Conservation (phyloP, 2,329 filamentous ascomycete species). For the Xylaria arbuscula region DNA sequence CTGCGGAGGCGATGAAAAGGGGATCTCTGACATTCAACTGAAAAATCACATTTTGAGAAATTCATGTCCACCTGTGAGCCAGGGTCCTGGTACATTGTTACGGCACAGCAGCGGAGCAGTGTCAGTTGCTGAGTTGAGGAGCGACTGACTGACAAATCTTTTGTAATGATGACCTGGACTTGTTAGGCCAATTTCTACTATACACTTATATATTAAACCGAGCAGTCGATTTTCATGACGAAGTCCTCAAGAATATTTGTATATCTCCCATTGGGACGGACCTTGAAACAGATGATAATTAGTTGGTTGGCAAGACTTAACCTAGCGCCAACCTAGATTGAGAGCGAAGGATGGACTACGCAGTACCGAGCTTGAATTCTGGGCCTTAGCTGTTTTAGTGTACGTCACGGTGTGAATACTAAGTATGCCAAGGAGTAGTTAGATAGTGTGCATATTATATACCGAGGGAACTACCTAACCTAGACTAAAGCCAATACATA, state of each 20-base stretch:
- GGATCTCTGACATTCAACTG: slow-evolving; percentile 12
- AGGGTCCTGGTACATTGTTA: background rate
- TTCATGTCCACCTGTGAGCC: background rate
- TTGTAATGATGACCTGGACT: background rate
- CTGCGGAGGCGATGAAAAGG: background rate
- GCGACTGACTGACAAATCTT: slow-evolving; percentile 5
- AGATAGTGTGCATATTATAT: too few relatives aligned
- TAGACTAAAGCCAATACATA: slow-evolving; percentile 13
- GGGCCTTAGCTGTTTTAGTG: too few relatives aligned
- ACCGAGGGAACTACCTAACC: background rate
- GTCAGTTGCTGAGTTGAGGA: background rate
- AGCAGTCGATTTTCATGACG: too few relatives aligned
- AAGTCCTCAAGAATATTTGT: too few relatives aligned
- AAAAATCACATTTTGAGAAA: background rate
- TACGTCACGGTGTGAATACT: background rate
- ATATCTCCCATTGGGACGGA: too few relatives aligned
- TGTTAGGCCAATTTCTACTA: too few relatives aligned
- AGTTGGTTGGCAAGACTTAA: too few relatives aligned
- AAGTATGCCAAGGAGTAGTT: background rate
- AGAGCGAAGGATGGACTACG: too few relatives aligned
- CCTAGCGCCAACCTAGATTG: too few relatives aligned
- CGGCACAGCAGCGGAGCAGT: slow-evolving; percentile 5
- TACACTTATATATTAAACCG: too few relatives aligned
- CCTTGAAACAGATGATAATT: background rate
- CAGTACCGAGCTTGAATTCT: too few relatives aligned